A percentile compares a stretch with the other conserved stretches of the same genome.
Evolutionary conservation across 139 green algal genomes (phyloP).

Genomic region (Ulvella scutata): DNA sequence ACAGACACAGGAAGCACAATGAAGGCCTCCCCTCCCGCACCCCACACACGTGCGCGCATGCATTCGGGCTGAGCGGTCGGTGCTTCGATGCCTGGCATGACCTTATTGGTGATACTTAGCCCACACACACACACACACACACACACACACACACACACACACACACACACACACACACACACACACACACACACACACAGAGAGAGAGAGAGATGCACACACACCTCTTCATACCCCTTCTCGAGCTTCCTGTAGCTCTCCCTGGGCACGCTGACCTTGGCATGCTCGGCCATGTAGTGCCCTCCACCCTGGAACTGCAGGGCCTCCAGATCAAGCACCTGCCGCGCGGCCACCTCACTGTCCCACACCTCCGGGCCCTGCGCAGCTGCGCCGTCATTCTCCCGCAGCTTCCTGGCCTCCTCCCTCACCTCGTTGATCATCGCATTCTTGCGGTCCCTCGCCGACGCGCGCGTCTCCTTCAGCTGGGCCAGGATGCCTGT

Average conservation of each 20-base stretch:
- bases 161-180: too few relatives aligned
- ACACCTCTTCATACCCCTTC: conserved; percentile 95
- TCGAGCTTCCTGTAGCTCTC: conserved; percentile 17
- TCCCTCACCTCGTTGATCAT: conserved; percentile 80
- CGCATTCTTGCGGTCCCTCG: conserved; percentile 48
- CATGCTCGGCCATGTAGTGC: conserved; percentile 87
- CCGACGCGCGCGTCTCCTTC: conserved; percentile 53
- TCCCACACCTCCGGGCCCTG: conserved; percentile 7
- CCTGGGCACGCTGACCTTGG: conserved; percentile 58
- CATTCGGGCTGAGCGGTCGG: conserved; percentile 83
- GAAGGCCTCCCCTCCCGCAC: too few relatives aligned
- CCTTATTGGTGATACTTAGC: too few relatives aligned
- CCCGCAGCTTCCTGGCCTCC: conserved; percentile 69
- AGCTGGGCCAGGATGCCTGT: conserved; percentile 64
- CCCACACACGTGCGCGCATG: conserved; percentile 47
- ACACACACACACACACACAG: too few relatives aligned
- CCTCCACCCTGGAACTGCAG: conserved; percentile 59
- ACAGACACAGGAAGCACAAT: too few relatives aligned
- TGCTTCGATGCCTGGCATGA: too few relatives aligned
- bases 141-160: too few relatives aligned
- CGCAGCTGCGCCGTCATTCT: conserved; percentile 12
- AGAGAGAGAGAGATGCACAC: conserved; percentile 40
- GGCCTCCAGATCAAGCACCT: conserved; percentile 72
- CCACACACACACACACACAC: too few relatives aligned
- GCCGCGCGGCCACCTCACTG: conserved; percentile 28